phyloP scores from a whole-genome alignment of 129 eudicot genomes.

The Lactuca sativa region DNA sequence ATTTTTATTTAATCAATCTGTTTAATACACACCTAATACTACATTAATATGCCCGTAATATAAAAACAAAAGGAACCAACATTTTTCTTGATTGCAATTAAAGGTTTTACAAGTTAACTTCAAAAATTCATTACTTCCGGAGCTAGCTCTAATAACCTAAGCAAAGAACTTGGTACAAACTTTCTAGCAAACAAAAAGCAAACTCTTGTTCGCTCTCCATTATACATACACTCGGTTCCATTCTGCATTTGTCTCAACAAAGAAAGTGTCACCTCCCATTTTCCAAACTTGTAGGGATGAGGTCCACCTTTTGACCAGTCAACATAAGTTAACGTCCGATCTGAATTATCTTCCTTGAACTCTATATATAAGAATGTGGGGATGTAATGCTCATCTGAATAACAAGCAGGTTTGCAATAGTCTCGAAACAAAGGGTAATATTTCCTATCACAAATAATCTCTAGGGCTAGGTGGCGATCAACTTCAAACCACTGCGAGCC shows the following conservation, averaged over 20 bases:
- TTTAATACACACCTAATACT: no score
- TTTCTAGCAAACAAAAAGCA: conserved; percentile 88
- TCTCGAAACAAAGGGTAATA: conserved; percentile 44
- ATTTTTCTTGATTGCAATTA: background rate
- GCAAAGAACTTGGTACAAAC: conserved; percentile 56
- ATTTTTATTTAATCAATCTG: no score
- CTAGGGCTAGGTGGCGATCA: conserved; percentile 61
- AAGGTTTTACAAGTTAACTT: conserved; percentile 22
- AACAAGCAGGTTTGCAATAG: conserved; percentile 63
- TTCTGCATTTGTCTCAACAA: conserved; percentile 51
- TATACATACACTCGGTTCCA: conserved; percentile 48
- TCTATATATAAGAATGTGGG: conserved; percentile 52
- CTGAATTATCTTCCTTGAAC: conserved; percentile 41
- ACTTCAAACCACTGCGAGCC: conserved; percentile 81
- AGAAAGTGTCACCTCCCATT: conserved; percentile 35
- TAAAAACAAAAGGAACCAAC: background rate
- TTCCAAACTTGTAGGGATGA: conserved; percentile 56
- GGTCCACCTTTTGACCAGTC: conserved; percentile 91
- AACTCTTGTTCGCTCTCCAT: conserved; percentile 49
- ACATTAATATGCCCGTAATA: no score
- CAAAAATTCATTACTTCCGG: conserved; percentile 49
- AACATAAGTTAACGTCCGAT: conserved; percentile 69
- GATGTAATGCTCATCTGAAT: conserved; percentile 78
- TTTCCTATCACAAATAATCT: conserved; percentile 47
- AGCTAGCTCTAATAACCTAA: conserved; percentile 58